These are phyloP conservation scores for Exophiala mesophila DNA, from an alignment of 2,329 filamentous ascomycete genomes.

Conservation along the genomic window DNA sequence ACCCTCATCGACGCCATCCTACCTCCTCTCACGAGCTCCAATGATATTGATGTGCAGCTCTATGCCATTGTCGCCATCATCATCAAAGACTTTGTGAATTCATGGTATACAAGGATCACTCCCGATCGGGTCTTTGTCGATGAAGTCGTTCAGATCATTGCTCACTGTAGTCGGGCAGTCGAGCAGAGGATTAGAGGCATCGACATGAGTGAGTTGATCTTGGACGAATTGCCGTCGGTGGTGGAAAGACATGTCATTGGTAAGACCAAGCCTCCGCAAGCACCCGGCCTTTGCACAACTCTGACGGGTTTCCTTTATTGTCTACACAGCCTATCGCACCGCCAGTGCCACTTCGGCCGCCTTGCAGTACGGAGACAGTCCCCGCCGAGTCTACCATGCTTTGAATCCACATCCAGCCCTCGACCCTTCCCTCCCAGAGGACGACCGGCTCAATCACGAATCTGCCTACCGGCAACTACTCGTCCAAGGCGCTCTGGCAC, in stretches of 20 bases:
- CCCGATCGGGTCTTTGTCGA: slow-evolving; percentile 82
- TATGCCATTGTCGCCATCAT: slow-evolving; percentile 90
- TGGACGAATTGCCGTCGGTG: slow-evolving; percentile 83
- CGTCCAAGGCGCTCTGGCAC: slow-evolving; percentile 73
- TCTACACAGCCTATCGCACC: slow-evolving; percentile 62
- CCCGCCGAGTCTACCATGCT: slow-evolving; percentile 73
- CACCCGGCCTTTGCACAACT: background rate
- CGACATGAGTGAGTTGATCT: slow-evolving; percentile 73
- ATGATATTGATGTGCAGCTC: slow-evolving; percentile 86
- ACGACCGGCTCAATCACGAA: slow-evolving; percentile 67
- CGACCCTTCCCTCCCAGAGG: slow-evolving; percentile 17
- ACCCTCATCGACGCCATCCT: slow-evolving; percentile 73
- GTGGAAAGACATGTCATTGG: slow-evolving; percentile 75
- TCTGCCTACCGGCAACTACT: slow-evolving; percentile 78
- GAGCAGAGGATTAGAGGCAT: slow-evolving; percentile 80
- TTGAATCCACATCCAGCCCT: slow-evolving; percentile 76
- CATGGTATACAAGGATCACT: slow-evolving; percentile 91
- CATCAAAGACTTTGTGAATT: slow-evolving; percentile 81
- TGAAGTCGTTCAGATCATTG: slow-evolving; percentile 84
- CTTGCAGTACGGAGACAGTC: slow-evolving; percentile 57
- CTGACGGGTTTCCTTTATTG: background rate
- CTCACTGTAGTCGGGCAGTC: slow-evolving; percentile 80
- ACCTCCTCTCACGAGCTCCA: slow-evolving; percentile 87
- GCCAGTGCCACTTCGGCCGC: slow-evolving; percentile 56
- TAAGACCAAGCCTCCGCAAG: slow-evolving; percentile 36